These are phyloP conservation scores for Pyrenula aspistea DNA, from an alignment of 495 filamentous ascomycete species.

Conservation along the genomic window DNA sequence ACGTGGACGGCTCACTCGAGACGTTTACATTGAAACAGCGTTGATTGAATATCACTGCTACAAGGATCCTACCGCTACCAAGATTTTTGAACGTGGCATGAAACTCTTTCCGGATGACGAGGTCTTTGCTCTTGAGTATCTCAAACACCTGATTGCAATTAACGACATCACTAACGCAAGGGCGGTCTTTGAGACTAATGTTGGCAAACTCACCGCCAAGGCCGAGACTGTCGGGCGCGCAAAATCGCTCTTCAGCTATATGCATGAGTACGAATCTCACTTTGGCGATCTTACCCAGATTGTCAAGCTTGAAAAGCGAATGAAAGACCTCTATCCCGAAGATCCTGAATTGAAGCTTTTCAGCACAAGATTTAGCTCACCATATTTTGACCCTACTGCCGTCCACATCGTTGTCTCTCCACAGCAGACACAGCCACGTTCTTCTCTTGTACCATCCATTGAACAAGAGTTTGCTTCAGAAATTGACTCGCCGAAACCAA, in stretches of 20 bases:
- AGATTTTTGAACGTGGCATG: constrained; percentile 89
- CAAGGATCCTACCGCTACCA: constrained; percentile 78
- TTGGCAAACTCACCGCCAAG: constrained; percentile 63
- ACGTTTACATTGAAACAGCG: constrained; percentile 86
- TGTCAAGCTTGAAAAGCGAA: constrained; percentile 78
- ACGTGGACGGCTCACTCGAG: constrained; percentile 74
- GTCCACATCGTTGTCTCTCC: constrained; percentile 76
- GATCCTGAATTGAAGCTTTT: constrained; percentile 70
- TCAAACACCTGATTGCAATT: constrained; percentile 83
- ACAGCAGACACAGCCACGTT: constrained; percentile 59
- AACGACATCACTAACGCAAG: constrained; percentile 92
- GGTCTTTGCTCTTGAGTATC: constrained; percentile 79
- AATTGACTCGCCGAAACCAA: constrained; percentile 42
- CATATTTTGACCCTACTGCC: constrained; percentile 61
- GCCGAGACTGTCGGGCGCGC: constrained; percentile 59
- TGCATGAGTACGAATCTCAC: constrained; percentile 88
- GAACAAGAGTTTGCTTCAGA: constrained; percentile 30
- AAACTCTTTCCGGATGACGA: constrained; percentile 89
- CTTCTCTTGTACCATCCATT: constrained; percentile 32
- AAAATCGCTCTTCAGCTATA: constrained; percentile 75
- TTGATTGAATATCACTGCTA: constrained; percentile 93
- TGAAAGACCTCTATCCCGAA: constrained; percentile 82
- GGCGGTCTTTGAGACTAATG: constrained; percentile 86
- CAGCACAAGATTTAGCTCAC: constrained; percentile 56
- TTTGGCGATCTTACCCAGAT: constrained; percentile 87